Conservation (phyloP, 768 basidiomycete species). For the Collybia sp. region DNA sequence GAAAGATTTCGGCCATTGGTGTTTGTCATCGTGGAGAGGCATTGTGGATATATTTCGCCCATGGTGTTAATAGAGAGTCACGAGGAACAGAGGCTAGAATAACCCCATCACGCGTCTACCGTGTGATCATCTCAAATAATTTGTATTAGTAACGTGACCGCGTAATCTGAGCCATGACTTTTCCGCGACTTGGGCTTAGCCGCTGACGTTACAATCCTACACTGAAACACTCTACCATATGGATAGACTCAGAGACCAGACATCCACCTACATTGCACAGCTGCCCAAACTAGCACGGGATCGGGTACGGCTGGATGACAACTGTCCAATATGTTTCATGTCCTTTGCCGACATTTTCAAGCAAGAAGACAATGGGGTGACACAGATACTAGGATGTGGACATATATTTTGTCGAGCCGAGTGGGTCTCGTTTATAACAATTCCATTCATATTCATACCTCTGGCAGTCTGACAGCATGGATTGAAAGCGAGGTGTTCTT, state of each 20-base stretch:
- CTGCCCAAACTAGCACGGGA: slow-evolving; percentile 38
- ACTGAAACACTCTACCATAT: too few species aligned
- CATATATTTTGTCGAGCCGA: slow-evolving; percentile 68
- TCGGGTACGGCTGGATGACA: slow-evolving; percentile 42
- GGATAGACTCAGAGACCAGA: too few species aligned
- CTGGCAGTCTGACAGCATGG: slow-evolving; percentile 58
- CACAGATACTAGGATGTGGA: slow-evolving; percentile 53
- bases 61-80: neutral
- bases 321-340: slow-evolving; percentile 63
- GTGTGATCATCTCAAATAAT: too few species aligned
- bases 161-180: too few species aligned
- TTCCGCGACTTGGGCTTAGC: too few species aligned
- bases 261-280: too few species aligned
- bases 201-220: too few species aligned
- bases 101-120: too few species aligned
- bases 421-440: slow-evolving; percentile 25
- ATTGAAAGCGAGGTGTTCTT: slow-evolving; percentile 48
- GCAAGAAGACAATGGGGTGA: slow-evolving; percentile 39
- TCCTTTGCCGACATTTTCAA: slow-evolving; percentile 42
- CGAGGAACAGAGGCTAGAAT: neutral
- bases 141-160: slow-evolving; percentile 7
- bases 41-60: neutral
- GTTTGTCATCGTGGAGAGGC: neutral
- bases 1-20: neutral
- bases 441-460: slow-evolving; percentile 1